phyloP scores from a whole-genome alignment of 805 yeast species.

The Cyberlindnera bimundalis region DNA sequence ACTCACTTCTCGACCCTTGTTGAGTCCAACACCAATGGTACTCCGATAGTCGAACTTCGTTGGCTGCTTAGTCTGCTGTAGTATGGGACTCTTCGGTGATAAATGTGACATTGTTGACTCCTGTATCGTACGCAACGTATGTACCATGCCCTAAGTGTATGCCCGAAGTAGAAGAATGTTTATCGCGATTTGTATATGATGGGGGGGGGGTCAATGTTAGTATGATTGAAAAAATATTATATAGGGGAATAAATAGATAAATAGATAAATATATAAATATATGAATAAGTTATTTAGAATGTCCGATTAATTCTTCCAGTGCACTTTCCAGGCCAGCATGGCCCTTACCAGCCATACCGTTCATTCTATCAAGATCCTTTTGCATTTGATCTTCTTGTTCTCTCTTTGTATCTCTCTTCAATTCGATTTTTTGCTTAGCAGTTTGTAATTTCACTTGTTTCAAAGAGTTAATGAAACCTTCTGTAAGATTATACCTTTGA shows the following conservation, averaged over 20 bases:
- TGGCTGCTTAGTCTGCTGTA: neutral
- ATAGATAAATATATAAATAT: neutral
- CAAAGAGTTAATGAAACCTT: slow-evolving; percentile 1
- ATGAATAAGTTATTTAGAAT: slow-evolving; percentile 1
- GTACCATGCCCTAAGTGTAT: too few species aligned
- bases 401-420: slow-evolving; percentile 5
- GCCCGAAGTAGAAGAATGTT: too few species aligned
- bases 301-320: slow-evolving; percentile 12
- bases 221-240: too few species aligned
- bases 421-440: slow-evolving; percentile 7
- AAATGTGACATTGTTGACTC: too few species aligned
- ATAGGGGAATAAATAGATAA: neutral
- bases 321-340: slow-evolving; percentile 17
- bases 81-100: neutral
- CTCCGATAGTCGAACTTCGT: slow-evolving; percentile 2
- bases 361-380: slow-evolving; percentile 16
- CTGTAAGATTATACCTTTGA: slow-evolving; percentile 13
- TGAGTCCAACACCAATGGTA: slow-evolving; percentile 8
- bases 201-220: too few species aligned
- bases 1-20: slow-evolving; percentile 2
- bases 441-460: slow-evolving; percentile 1
- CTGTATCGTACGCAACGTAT: too few species aligned
- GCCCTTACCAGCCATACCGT: slow-evolving; percentile 14
- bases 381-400: slow-evolving; percentile 8
- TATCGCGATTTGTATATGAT: too few species aligned